Evolutionary conservation across 257 asterid species (phyloP), one percentile per base, ranked within the genome.

Genomic region (Petunia secreta): DNA sequence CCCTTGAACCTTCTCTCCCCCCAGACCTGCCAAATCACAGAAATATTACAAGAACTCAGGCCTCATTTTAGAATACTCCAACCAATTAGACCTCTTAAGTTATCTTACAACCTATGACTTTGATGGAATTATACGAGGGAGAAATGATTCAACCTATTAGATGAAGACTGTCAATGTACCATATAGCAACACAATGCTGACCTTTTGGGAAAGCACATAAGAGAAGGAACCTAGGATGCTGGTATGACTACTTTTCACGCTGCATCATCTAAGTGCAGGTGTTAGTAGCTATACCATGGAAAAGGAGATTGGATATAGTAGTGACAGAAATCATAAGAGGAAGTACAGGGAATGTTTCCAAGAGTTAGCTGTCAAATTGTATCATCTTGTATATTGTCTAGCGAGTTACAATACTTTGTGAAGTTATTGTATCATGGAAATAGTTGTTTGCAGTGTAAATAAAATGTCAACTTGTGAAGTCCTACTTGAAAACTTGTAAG

Each of bases 371-470:
- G 36, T 71, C 25, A 48, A 71, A 34, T 71, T 34, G n/a, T 71
- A 48, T 11, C 44, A 48, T 48, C 77, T 48, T 71, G 25, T 71
- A 71, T 48, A 48, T 48, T 25, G 6, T 71, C 60, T 48, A 71
- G 11, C 11, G 25, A 48, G 77, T 48, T 44, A 48, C 7, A 34
- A 71, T 44, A 71, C 44, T 43, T 48, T 34, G 43, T 34, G 60
- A 71, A 71, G 60, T 34, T 46, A 71, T 10, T 71, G 44, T 71
- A 48, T 34, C 77, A 48, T 25, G 77, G 62, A 71, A 25, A 71
- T 71, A 48, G 44, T 48, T 71, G 77, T 48, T 71, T 48, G 34
- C 34, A 71, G 3, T 11, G 59, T 48, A 71, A 71, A 71, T 48
- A 36, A 71, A 48, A 37, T 71, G 60, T 48, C 60, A 71, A 44